Base-by-base conservation (phyloP, 306 rosid species). In the Malus fusca region DNA sequence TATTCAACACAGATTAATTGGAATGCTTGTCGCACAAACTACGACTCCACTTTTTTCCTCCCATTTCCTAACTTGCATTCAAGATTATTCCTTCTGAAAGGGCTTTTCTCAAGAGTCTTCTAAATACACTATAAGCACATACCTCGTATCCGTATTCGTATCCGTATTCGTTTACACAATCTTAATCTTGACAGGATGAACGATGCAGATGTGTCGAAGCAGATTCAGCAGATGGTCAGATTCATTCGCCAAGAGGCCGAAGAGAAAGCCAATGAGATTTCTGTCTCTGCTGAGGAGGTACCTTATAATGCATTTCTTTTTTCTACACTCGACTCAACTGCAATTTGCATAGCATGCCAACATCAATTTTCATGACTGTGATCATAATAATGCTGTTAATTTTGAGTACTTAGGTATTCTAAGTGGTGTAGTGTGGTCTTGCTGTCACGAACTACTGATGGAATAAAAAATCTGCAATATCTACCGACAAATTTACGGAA, bases 221-320 rank as follows among this genome's bases (percentile, higher is more conserved):
- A 90, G 78, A 90, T 90, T 74, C 92, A 86, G 66, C 96, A 90
- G 90, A 90, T 90, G 96, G 90, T 88, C 69, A 84, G 86, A 69
- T 90, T 88, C 90, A 90, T 90, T 76, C 87, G 90, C 46, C 96
- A 90, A 77, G 96, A 90, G 70, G 96, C 96, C 5, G 96, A 90
- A 37, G 92, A 90, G 74, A 90, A 90, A 82, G 96, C 92, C 26
- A 90, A 83, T 48, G 96, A 90, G 71, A 90, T 90, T 28, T 84
- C 88, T 31, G 86, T 86, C 53, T 84, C 90, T n/a, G 88, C 92
- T 2, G 88, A 90, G 59, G 96, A 90, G 87, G 96, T 88, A 33
- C 56, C 13, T 12, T 56, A 25, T 22, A n/a, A 15, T 15, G 1
- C 21, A 6, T 14, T 14, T 18, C 5, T 17, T 48, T 48, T 4